Percentiles rank a stretch among this genome's conserved stretches.
Conservation (phyloP, 2,329 filamentous ascomycete genomes). For the Fusarium robinianum region DNA sequence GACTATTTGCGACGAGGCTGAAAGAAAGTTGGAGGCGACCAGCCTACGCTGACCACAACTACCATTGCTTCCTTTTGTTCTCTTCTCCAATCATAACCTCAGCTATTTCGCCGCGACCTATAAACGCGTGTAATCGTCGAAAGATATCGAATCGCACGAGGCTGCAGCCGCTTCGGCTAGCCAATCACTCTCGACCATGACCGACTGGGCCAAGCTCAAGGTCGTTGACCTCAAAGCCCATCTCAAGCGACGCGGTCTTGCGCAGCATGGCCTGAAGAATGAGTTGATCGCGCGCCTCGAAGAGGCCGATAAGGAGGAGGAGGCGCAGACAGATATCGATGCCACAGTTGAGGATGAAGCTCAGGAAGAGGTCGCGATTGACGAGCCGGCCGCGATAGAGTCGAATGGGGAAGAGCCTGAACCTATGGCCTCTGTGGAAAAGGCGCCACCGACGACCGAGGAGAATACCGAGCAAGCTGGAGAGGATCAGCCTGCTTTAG, state of each 20-base stretch:
- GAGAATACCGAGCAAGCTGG: no score
- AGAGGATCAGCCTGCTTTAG: no score
- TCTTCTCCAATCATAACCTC: not conserved
- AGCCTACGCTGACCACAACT: constrained; percentile 10
- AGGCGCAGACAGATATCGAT: constrained; percentile 8
- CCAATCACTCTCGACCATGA: constrained; percentile 45
- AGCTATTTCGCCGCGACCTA: no score
- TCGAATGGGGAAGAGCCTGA: constrained; percentile 23
- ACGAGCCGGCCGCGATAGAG: constrained; percentile 15
- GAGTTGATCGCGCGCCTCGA: constrained; percentile 69
- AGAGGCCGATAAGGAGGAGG: constrained; percentile 27
- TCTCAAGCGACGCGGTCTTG: constrained; percentile 72
- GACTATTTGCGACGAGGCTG: constrained; percentile 35
- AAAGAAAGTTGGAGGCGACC: constrained; percentile 17
- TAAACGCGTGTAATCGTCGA: not conserved
- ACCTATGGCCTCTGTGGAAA: constrained; percentile 2
- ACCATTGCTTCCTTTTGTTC: not conserved
- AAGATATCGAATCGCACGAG: not conserved
- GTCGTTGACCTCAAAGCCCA: constrained; percentile 77
- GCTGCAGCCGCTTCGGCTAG: constrained; percentile 4
- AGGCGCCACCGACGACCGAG: constrained; percentile 1
- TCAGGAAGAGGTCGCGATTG: constrained; percentile 15
- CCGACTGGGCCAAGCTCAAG: constrained; percentile 65
- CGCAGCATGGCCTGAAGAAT: constrained; percentile 70
- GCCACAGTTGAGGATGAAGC: constrained; percentile 12